Evolutionary conservation across 1,284 basidiomycete genomes (phyloP).

Genomic region (Xerocomus cyaneibrunnescens): DNA sequence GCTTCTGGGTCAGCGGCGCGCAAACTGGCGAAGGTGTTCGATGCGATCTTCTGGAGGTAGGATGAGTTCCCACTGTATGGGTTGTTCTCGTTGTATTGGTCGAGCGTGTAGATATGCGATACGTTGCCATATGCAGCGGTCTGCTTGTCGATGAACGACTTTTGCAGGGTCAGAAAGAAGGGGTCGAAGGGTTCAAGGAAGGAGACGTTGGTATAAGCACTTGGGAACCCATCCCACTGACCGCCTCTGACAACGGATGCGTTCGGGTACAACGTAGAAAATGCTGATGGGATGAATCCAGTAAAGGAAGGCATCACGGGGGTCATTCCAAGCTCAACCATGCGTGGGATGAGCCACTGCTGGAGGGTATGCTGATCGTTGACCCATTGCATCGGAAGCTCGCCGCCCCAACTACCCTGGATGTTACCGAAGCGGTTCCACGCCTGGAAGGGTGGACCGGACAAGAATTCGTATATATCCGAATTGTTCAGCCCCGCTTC

Average conservation of each 20-base stretch:
- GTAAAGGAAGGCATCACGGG: slow-evolving; percentile 46
- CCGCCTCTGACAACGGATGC: slow-evolving; percentile 39
- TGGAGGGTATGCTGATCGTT: slow-evolving; percentile 41
- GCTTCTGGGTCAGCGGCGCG: slow-evolving; percentile 42
- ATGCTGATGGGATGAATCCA: slow-evolving; percentile 42
- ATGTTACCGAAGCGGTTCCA: slow-evolving; percentile 48
- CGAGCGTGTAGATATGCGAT: slow-evolving; percentile 45
- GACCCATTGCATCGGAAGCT: slow-evolving; percentile 40
- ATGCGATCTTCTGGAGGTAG: slow-evolving; percentile 39
- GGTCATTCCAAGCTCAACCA: slow-evolving; percentile 46
- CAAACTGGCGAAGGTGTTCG: slow-evolving; percentile 39
- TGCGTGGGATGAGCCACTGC: slow-evolving; percentile 41
- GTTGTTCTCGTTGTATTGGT: slow-evolving; percentile 47
- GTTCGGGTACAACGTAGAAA: slow-evolving; percentile 38
- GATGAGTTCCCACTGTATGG: slow-evolving; percentile 38
- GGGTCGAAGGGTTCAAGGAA: slow-evolving; percentile 46
- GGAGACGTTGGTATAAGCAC: slow-evolving; percentile 36
- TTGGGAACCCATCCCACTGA: slow-evolving; percentile 39
- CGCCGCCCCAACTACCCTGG: slow-evolving; percentile 42
- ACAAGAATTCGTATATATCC: slow-evolving; percentile 39
- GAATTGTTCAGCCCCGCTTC: slow-evolving; percentile 40
- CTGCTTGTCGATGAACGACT: slow-evolving; percentile 44
- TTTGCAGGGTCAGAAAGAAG: slow-evolving; percentile 40
- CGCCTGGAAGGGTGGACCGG: slow-evolving; percentile 44
- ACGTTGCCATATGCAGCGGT: slow-evolving; percentile 40